A percentile compares a stretch with the other conserved stretches of the same genome.
phyloP scores from a whole-genome alignment of 148 eudicot genomes.

The Fallopia convolvulus region DNA sequence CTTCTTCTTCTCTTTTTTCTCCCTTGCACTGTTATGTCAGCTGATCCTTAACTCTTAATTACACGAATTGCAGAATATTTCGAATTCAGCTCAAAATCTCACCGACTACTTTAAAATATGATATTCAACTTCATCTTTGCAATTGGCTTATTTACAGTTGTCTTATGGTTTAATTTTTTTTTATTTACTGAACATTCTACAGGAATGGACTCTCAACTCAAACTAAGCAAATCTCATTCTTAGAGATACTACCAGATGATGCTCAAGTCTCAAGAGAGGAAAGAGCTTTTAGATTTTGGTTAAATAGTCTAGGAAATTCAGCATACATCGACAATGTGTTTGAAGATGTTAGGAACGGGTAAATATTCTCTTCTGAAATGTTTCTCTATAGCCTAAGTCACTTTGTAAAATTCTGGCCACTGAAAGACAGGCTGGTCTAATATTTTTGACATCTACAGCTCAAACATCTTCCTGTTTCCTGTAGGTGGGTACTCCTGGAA shows the following conservation, averaged over 20 bases:
- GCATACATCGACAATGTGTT: constrained; percentile 78
- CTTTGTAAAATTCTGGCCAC: background rate
- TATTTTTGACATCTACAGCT: background rate
- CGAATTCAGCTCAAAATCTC: background rate
- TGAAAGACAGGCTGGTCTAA: background rate
- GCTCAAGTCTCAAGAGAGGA: constrained; percentile 86
- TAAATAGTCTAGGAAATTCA: constrained; percentile 87
- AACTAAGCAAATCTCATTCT: constrained; percentile 79
- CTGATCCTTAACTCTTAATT: background rate
- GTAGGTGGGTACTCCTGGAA: constrained; percentile 90
- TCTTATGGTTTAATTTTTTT: background rate
- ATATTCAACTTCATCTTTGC: background rate
- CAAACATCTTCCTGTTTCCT: constrained; percentile 12
- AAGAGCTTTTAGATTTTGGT: constrained; percentile 87
- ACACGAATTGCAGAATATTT: background rate
- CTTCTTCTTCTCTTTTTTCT: background rate
- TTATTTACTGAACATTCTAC: constrained; percentile 13
- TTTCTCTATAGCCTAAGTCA: background rate
- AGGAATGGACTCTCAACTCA: constrained; percentile 96
- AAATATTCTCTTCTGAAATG: constrained; percentile 18
- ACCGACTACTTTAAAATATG: background rate
- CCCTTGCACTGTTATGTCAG: background rate
- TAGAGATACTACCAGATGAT: constrained; percentile 73
- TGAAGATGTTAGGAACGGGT: constrained; percentile 99
- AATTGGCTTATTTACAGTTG: background rate